Evolutionary conservation across 805 yeast genomes (phyloP), one percentile per base, ranked within the genome.

Genomic region (Danielia oregonensis): DNA sequence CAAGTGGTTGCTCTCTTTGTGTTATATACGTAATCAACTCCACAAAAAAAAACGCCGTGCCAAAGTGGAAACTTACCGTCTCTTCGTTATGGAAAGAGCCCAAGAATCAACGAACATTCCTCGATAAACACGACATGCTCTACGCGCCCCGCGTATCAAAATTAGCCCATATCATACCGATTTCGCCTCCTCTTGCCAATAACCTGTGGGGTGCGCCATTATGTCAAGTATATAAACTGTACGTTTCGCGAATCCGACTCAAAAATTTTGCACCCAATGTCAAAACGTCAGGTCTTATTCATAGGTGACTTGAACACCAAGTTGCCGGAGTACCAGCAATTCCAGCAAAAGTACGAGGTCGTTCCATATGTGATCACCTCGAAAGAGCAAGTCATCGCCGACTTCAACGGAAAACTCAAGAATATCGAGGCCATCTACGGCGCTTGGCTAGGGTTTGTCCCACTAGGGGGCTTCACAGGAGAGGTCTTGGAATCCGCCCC

Each of bases 391-490:
- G 62, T 76, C 23, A 51, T 65, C 24, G 40, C 52, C 14, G 72
- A 68, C 38, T 61, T 74, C 43, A 24, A 57, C n/a, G 42, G 60
- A 9, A 55, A 62, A 17, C 72, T 72, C 35, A 57, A 65, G 30
- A 44, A 70, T 48, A 51, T 76, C 36, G 59, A 50, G 6, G 85
- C 76, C 6, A 73, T 79, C 9, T 79, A 77, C 51, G 79, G 74
- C 2, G 80, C 79, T 0, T 77, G 79, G 74, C 63, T 72, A 19
- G 82, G 81, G 1, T 75, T 78, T 41, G 50, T 59, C 21, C 57
- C 61, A 3, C 50, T 74, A 6, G 81, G 81, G 1, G 81, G 82
- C 13, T 65, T 77, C 40, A 59, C 63, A 2, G 51, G 52, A 18
- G 70, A 66, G 4, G 35, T 78, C 4, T 49, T 76, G 21, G 66